Evolutionary conservation across 768 basidiomycete species (phyloP), one percentile per base, ranked within the genome.

Genomic region (Auriscalpium orientale): DNA sequence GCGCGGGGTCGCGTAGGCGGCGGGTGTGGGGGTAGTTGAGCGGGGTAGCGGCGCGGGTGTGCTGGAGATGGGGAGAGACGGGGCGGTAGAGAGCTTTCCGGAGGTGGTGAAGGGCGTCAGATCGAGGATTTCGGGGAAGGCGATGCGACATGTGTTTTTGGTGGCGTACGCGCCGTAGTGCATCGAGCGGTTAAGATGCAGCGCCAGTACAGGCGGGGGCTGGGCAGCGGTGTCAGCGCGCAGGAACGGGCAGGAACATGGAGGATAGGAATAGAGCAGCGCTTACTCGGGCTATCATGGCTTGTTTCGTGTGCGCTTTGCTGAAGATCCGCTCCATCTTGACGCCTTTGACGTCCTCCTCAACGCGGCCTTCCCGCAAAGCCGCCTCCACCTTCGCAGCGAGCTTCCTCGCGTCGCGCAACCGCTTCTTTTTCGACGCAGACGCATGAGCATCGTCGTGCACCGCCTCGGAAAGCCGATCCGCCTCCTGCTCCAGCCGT

Each of bases 121-220:
- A 70, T 98, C 92, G 58, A 99, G 83, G 46, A 88, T 71, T 71
- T 95, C 88, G 8, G 94, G 90, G 70, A 95, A 98, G 45, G 79
- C 62, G 22, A 99, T 81, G 45, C 79, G 78, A 56, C 89, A 84
- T 43, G 79, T 81, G 72, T 98, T 98, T 77, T 95, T 97, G 65
- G 87, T 71, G 35, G 88, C 84, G 61, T 78, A 76, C 58, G 77
- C 74, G 44, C 90, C 91, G 60, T 85, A 83, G 70, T 90, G 91
- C 51, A 92, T 75, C 5, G 95, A 97, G 44, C 97, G 85, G 63
- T 95, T 94, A 55, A 99, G 83, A 69, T 98, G 95, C 0, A 98
- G 77, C 2, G 82, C 85, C 15, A 98, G 82, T 1, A 95, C 83
- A 4, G 81, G 82, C 0, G 97, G 95, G 13, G 97, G 89, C 84